phyloP scores from a whole-genome alignment of 345 rosid species.

The Euphorbia peplus region DNA sequence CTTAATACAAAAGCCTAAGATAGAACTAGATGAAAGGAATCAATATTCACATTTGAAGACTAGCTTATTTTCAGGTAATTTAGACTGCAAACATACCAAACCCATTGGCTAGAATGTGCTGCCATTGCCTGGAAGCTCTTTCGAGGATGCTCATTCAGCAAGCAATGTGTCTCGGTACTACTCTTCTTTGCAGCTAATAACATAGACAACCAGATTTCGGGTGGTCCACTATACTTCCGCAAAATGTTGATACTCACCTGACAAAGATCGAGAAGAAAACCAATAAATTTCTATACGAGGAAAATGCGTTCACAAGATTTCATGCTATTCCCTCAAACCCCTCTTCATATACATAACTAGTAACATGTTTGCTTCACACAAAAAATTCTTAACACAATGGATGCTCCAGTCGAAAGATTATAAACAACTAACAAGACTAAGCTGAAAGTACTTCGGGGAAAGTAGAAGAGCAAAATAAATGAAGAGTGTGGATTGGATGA shows the following conservation, averaged over 20 bases:
- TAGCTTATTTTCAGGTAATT: background rate
- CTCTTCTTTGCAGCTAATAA: slow-evolving; percentile 20
- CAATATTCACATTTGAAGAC: background rate
- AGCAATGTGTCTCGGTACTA: slow-evolving; percentile 26
- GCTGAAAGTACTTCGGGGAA: background rate
- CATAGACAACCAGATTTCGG: slow-evolving; percentile 64
- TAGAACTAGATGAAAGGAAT: too few relatives aligned
- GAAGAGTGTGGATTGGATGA: slow-evolving; percentile 15
- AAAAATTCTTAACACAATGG: too few relatives aligned
- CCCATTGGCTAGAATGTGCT: slow-evolving; percentile 82
- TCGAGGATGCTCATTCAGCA: slow-evolving; percentile 49
- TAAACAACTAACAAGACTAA: background rate
- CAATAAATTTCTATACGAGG: background rate
- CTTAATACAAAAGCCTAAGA: background rate
- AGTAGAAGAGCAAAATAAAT: background rate
- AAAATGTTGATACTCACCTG: slow-evolving; percentile 61
- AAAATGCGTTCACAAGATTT: background rate
- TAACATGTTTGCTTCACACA: too few relatives aligned
- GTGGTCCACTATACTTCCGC: slow-evolving; percentile 76
- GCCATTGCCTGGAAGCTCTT: slow-evolving; percentile 77
- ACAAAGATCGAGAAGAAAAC: background rate
- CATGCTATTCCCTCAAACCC: too few relatives aligned
- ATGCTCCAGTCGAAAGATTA: background rate
- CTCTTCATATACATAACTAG: too few relatives aligned
- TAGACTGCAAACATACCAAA: slow-evolving; percentile 50